Percentiles rank a stretch among this genome's conserved stretches.
Evolutionary conservation across 2,329 filamentous ascomycete genomes (phyloP).

Genomic region (Fusarium mangiferae): DNA sequence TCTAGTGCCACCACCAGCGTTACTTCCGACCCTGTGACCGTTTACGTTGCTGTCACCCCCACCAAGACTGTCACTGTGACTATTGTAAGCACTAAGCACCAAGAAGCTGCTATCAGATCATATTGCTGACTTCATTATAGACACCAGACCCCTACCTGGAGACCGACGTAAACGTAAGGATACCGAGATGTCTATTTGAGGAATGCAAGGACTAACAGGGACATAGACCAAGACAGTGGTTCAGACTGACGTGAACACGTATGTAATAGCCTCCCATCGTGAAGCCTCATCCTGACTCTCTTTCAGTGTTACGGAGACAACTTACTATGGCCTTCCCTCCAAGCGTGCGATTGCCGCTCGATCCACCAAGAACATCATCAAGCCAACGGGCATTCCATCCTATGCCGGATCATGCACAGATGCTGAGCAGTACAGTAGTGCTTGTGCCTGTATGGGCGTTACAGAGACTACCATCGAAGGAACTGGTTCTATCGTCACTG

Average conservation of each 20-base stretch:
- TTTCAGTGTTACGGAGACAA: not conserved
- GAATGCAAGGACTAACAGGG: fast-evolving
- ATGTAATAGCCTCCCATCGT: fast-evolving
- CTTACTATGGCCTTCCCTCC: not conserved
- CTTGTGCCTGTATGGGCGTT: not conserved
- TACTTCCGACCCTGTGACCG: not conserved
- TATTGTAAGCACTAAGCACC: fast-evolving
- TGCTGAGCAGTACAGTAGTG: not conserved
- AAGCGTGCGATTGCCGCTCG: not conserved
- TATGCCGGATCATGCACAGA: not conserved
- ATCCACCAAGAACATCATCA: not conserved
- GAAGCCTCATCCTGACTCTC: fast-evolving
- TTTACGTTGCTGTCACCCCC: not conserved
- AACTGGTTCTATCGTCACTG: not conserved
- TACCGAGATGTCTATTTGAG: fast-evolving
- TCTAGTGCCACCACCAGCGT: not conserved
- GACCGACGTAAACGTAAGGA: not conserved
- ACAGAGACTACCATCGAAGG: not conserved
- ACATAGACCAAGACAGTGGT: not conserved
- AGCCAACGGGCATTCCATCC: not conserved
- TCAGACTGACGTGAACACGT: not conserved
- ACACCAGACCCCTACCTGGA: not conserved
- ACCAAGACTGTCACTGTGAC: not conserved
- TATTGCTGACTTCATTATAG: not conserved
- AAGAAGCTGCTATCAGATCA: fast-evolving